Conservation (phyloP, 352 stramenopile species). For the Pythium volutum region DNA sequence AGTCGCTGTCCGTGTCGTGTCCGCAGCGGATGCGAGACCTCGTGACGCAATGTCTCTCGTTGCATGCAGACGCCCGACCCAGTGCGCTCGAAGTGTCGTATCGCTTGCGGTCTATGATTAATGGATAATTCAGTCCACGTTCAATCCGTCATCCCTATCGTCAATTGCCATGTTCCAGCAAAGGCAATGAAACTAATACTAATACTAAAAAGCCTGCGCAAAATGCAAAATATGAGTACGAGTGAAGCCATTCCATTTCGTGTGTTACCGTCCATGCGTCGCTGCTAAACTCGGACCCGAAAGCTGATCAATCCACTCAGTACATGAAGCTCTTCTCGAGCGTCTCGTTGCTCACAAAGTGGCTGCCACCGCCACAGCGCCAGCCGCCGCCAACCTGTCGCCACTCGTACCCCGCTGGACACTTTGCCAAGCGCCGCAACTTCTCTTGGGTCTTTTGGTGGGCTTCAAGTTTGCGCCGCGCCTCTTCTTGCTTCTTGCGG, state of each 20-base stretch:
- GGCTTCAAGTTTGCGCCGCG: constrained; percentile 18
- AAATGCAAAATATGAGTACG: not conserved
- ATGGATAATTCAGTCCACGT: too few species aligned
- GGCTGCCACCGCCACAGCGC: constrained; percentile 73
- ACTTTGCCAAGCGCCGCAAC: constrained; percentile 59
- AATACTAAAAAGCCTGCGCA: not conserved
- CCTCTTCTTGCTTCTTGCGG: constrained; percentile 32
- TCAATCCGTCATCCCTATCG: too few species aligned
- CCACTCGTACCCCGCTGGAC: constrained; percentile 69
- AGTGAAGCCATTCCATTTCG: too few species aligned
- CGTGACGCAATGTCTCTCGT: constrained; percentile 1
- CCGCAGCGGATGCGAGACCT: not conserved
- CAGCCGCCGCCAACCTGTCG: constrained; percentile 52
- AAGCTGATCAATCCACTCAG: constrained; percentile 15
- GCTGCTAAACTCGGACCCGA: too few species aligned
- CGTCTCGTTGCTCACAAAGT: constrained; percentile 70
- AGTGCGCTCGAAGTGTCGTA: constrained; percentile 2
- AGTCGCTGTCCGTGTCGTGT: constrained; percentile 2
- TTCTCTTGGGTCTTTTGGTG: constrained; percentile 42
- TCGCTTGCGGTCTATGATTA: not conserved
- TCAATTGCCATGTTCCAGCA: not conserved
- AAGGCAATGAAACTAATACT: not conserved
- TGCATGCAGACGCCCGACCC: not conserved
- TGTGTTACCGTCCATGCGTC: too few species aligned
- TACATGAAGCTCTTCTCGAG: constrained; percentile 55